Conservation (phyloP, 495 filamentous ascomycete species). For the Penicillium parvum region DNA sequence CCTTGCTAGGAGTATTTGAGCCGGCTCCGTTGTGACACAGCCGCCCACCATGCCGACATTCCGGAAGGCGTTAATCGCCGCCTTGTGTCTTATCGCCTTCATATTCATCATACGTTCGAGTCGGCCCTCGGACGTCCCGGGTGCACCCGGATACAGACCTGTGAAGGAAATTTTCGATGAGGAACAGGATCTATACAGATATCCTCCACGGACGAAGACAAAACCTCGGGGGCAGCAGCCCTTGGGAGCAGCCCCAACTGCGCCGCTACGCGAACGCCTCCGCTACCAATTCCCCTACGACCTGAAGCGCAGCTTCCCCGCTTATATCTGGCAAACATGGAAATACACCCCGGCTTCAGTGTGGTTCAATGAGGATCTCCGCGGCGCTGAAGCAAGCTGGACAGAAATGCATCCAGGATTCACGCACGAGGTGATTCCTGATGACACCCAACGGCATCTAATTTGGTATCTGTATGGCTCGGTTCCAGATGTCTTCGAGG, state of each 20-base stretch:
- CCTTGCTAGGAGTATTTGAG: not conserved
- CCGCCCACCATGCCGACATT: slow-evolving; percentile 59
- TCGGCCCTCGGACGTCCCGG: slow-evolving; percentile 34
- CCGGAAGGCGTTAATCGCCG: slow-evolving; percentile 64
- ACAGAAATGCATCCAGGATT: slow-evolving; percentile 84
- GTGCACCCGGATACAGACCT: slow-evolving; percentile 22
- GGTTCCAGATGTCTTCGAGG: slow-evolving; percentile 87
- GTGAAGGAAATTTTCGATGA: slow-evolving; percentile 22
- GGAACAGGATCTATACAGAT: slow-evolving; percentile 10
- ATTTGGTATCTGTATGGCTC: slow-evolving; percentile 82
- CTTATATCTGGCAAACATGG: slow-evolving; percentile 99
- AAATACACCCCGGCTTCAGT: slow-evolving; percentile 80
- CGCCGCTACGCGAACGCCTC: slow-evolving; percentile 74
- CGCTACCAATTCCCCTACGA: slow-evolving; percentile 94
- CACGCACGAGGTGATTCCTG: slow-evolving; percentile 94
- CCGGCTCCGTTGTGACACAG: slow-evolving; percentile 3
- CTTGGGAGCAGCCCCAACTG: slow-evolving; percentile 31
- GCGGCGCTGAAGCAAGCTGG: slow-evolving; percentile 86
- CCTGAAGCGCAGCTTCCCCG: slow-evolving; percentile 80
- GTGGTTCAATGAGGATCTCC: slow-evolving; percentile 69
- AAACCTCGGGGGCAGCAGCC: slow-evolving; percentile 29
- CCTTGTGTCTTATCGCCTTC: slow-evolving; percentile 61
- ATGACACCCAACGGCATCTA: slow-evolving; percentile 74
- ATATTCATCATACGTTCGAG: slow-evolving; percentile 67
- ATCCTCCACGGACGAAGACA: slow-evolving; percentile 14